A percentile compares a stretch with the other conserved stretches of the same genome.
Evolutionary conservation across 2,329 filamentous ascomycete genomes (phyloP).

Genomic region (Colletotrichum australisinense): DNA sequence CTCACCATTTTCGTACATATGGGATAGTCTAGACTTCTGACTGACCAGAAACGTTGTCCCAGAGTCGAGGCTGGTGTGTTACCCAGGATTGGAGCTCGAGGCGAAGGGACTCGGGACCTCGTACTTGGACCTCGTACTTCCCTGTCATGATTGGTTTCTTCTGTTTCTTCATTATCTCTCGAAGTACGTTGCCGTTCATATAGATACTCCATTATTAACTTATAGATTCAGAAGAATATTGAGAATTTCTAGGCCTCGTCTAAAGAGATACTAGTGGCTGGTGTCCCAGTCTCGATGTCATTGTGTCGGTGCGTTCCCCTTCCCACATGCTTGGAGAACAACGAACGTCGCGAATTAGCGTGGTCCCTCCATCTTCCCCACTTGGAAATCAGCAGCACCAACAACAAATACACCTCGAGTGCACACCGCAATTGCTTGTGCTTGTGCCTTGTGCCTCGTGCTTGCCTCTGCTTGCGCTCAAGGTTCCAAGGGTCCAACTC

Average conservation of each 20-base stretch:
- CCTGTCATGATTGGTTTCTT: no score
- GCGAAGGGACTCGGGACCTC: no score
- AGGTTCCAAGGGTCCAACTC: neutral
- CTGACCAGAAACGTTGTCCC: neutral
- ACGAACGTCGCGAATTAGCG: neutral
- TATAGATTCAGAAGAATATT: neutral
- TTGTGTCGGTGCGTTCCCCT: neutral
- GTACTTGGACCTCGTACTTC: no score
- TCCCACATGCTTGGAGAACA: conserved; percentile 2
- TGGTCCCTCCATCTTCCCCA: neutral
- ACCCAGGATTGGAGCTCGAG: neutral
- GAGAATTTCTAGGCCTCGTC: neutral
- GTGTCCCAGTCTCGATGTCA: neutral
- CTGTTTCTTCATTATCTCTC: no score
- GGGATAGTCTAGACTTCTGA: neutral
- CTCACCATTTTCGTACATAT: no score
- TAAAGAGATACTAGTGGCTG: neutral
- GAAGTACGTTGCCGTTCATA: neutral
- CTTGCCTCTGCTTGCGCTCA: neutral
- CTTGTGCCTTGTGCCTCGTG: neutral
- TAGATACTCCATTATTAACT: no score
- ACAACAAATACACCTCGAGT: neutral
- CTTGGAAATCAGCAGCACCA: neutral
- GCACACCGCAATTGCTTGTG: conserved; percentile 9
- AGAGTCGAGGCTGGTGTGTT: neutral